phyloP scores from a whole-genome alignment of 352 stramenopile species.

The Phytophthora citricola region DNA sequence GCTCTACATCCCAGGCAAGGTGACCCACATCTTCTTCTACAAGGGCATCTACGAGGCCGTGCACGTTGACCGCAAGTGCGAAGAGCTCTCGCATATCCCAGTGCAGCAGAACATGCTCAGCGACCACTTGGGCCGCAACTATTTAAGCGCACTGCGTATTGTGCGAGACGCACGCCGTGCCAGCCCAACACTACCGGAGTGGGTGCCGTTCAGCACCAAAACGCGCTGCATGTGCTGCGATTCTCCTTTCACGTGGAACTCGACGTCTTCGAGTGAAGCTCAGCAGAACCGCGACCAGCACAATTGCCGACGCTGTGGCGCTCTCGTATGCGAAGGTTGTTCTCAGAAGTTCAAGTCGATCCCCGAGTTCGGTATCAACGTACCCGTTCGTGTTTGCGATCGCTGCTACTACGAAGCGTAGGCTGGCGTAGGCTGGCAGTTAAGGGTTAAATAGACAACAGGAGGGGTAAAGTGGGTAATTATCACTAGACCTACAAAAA shows the following conservation, averaged over 20 bases:
- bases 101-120: conserved; percentile 90
- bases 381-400: conserved; percentile 86
- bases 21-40: conserved; percentile 84
- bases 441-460: not conserved
- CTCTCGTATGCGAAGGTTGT: conserved; percentile 85
- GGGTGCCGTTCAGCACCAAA: conserved; percentile 84
- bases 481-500: not conserved
- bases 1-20: conserved; percentile 76
- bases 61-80: conserved; percentile 78
- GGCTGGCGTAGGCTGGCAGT: conserved; percentile 34
- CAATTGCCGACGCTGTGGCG: conserved; percentile 87
- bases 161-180: conserved; percentile 75
- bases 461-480: conserved; percentile 3
- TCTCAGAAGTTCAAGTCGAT: conserved; percentile 88
- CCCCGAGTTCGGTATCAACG: conserved; percentile 86
- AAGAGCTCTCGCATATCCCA: conserved; percentile 75
- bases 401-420: conserved; percentile 86
- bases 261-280: conserved; percentile 87
- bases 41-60: conserved; percentile 86
- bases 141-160: conserved; percentile 81
- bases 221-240: conserved; percentile 90
- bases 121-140: conserved; percentile 83
- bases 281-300: conserved; percentile 92
- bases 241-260: conserved; percentile 90
- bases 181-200: conserved; percentile 62